A percentile compares a stretch with the other conserved stretches of the same genome.
These are phyloP conservation scores for Ochetophila trinervis DNA, from an alignment of 306 rosid species.

Conservation along the genomic window DNA sequence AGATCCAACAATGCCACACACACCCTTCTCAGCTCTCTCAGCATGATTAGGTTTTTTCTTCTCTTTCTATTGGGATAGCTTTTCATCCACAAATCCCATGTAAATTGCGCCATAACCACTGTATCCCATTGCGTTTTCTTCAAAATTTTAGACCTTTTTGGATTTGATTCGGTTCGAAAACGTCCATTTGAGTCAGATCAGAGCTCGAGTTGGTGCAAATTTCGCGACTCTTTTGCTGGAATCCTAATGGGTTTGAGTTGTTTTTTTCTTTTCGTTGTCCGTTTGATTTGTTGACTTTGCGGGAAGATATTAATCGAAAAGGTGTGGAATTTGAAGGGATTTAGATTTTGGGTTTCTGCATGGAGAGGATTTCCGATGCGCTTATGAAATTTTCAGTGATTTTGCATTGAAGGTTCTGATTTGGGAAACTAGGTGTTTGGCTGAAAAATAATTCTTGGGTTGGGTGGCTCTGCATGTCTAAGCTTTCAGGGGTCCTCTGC, in stretches of 20 bases:
- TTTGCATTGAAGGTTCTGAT: conserved; percentile 17
- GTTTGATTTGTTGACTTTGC: conserved; percentile 37
- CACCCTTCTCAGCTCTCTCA: conserved; percentile 4
- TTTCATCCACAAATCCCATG: neutral
- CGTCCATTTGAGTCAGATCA: conserved; percentile 23
- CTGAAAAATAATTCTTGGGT: neutral
- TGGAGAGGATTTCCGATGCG: conserved; percentile 10
- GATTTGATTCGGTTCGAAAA: conserved; percentile 10
- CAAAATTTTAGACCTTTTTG: conserved; percentile 1
- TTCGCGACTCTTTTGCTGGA: neutral
- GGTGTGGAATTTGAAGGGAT: conserved; percentile 23
- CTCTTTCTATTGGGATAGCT: neutral
- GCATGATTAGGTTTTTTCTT: conserved; percentile 9
- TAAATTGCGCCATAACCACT: neutral
- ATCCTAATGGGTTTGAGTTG: conserved; percentile 13
- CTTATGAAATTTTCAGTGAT: conserved; percentile 26
- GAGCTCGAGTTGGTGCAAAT: conserved; percentile 5
- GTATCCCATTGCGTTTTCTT: neutral
- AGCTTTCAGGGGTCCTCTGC: conserved; percentile 73
- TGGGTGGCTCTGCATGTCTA: conserved; percentile 48
- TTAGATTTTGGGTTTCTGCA: conserved; percentile 30
- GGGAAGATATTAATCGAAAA: conserved; percentile 36
- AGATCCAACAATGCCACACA: conserved; percentile 35
- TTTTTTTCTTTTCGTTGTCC: conserved; percentile 12
- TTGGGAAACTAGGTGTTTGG: conserved; percentile 19